These are phyloP conservation scores for Aureobasidium sp. DNA, from an alignment of 2,329 filamentous ascomycete species.

Conservation along the genomic window DNA sequence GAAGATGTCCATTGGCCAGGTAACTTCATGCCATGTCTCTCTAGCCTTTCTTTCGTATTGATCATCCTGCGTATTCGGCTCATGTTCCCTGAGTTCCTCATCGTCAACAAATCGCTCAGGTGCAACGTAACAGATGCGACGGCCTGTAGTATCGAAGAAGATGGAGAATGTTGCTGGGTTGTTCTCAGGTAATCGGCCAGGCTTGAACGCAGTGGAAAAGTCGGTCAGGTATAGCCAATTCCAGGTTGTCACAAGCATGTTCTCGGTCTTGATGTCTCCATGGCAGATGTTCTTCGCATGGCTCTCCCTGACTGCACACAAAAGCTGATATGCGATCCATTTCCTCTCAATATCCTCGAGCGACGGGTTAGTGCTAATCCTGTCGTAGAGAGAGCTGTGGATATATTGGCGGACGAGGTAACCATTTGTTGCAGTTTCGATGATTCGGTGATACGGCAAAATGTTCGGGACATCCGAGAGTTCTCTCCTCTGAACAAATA, in stretches of 20 bases:
- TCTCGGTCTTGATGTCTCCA: constrained; percentile 98
- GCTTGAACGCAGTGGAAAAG: constrained; percentile 93
- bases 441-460: constrained; percentile 76
- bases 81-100: constrained; percentile 40
- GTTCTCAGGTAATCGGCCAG: constrained; percentile 85
- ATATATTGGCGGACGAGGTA: constrained; percentile 92
- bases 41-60: not conserved
- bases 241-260: constrained; percentile 94
- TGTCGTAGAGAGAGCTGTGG: constrained; percentile 94
- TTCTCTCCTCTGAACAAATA: constrained; percentile 56
- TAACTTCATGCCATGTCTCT: constrained; percentile 44
- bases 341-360: constrained; percentile 97
- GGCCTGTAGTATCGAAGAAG: constrained; percentile 88
- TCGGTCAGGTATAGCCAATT: constrained; percentile 99
- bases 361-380: constrained; percentile 91
- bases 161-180: constrained; percentile 97
- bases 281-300: constrained; percentile 86
- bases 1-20: constrained; percentile 98
- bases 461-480: constrained; percentile 84
- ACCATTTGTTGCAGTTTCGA: constrained; percentile 86
- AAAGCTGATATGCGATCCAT: constrained; percentile 92
- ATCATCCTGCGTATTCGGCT: not conserved
- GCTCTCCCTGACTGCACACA: constrained; percentile 87
- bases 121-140: constrained; percentile 88
- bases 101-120: constrained; percentile 74